Base-by-base conservation (phyloP, 164 flowering plant genomes). In the Magnolia sinica region DNA sequence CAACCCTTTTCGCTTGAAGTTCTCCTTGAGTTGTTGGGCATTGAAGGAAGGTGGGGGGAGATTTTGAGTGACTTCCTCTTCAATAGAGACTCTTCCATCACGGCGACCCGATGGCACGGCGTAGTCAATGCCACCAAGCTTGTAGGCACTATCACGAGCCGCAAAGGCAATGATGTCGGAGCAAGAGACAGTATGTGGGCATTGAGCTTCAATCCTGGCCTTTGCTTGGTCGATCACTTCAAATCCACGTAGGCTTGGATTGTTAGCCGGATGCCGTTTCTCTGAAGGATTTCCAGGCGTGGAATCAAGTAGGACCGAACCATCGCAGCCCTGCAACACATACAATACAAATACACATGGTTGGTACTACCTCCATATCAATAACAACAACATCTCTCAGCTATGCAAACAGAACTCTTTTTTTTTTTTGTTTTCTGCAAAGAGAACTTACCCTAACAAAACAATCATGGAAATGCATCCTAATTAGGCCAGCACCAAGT, bases 401-500 rank as follows among this genome's bases (percentile, higher is more conserved):
- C 18, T 55, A 18, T 16, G 16, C 58, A 52, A 3, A 52, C 14
- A 52, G 7, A 52, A 52, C 8, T 51, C 1, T 9, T 13, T 37
- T 8, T 29, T 69, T n/a, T n/a, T n/a, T n/a, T n/a, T n/a, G n/a
- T n/a, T n/a, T 66, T 16, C 5, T 16, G 18, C 14, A 4, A 19
- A 8, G 68, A 65, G 14, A 20, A 65, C 77, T 23, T 49, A 89
- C 94, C 80, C 92, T 85, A 2, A 90, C 91, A 80, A 90, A 89
- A 76, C 93, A 90, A 73, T 90, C 94, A 76, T 89, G 94, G 83
- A 89, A 90, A 77, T 90, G 91, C 90, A 89, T 78, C 71, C 92
- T 67, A 20, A 90, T 85, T 69, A 90, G 88, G 3, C 90, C 91
- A 64, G 91, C 91, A 61, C 82, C 92, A 7, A 90, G 24, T 64